Evolutionary conservation across 805 yeast species (phyloP).

Genomic region (Candida verbasci): DNA sequence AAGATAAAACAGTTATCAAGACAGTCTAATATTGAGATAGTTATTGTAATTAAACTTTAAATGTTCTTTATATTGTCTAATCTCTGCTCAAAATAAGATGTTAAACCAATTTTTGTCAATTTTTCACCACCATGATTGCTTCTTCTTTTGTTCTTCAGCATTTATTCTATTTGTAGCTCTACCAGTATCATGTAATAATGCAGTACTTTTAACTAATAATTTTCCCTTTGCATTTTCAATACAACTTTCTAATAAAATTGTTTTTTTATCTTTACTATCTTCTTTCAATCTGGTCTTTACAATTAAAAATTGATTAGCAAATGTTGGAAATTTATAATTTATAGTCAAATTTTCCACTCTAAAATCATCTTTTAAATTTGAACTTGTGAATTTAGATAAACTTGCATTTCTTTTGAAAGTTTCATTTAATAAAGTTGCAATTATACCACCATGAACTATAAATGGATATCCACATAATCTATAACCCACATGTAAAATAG

Average conservation of each 20-base stretch:
- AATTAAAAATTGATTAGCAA: conserved; percentile 73
- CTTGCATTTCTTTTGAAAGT: conserved; percentile 55
- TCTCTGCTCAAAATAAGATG: no score
- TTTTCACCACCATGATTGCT: not conserved
- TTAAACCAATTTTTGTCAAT: no score
- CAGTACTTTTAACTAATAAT: conserved; percentile 53
- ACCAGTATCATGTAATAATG: conserved; percentile 40
- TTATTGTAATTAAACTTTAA: no score
- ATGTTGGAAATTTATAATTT: conserved; percentile 65
- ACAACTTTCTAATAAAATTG: conserved; percentile 43
- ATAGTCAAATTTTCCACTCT: conserved; percentile 47
- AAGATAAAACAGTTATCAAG: no score
- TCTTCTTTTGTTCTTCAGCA: conserved; percentile 1
- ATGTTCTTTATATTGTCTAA: no score
- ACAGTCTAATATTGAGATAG: no score
- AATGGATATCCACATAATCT: conserved; percentile 83
- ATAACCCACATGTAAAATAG: conserved; percentile 74
- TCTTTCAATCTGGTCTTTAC: conserved; percentile 46
- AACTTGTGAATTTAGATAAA: conserved; percentile 30
- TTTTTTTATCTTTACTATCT: conserved; percentile 28
- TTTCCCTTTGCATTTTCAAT: conserved; percentile 52
- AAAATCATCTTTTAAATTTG: conserved; percentile 39
- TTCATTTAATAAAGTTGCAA: conserved; percentile 79
- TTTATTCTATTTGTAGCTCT: conserved; percentile 17
- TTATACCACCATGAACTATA: conserved; percentile 82